These are phyloP conservation scores for Yamadazyma conglobata DNA, from an alignment of 1,139 yeast species.

Conservation along the genomic window DNA sequence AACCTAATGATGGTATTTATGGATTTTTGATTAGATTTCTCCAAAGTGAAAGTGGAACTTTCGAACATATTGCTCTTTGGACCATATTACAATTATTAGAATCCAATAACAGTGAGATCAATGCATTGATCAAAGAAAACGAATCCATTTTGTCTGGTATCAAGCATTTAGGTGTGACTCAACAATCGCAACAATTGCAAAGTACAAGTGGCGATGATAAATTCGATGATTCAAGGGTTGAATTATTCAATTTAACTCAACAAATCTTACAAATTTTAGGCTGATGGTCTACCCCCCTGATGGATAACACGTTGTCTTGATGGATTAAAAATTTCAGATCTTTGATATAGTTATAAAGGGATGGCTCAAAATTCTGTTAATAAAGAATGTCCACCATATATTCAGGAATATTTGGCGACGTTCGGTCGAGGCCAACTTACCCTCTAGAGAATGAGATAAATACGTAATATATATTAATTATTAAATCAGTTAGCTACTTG, in stretches of 20 bases:
- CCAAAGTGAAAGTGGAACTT: slow-evolving; percentile 86
- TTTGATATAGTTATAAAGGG: too few species aligned
- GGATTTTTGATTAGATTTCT: slow-evolving; percentile 81
- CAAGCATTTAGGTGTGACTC: slow-evolving; percentile 45
- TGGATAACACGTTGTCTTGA: too few species aligned
- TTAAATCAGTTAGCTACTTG: too few species aligned
- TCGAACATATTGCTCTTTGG: slow-evolving; percentile 98
- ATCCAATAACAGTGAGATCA: slow-evolving; percentile 72
- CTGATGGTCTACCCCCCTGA: too few species aligned
- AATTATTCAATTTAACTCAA: slow-evolving; percentile 73
- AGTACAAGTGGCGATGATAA: slow-evolving; percentile 28
- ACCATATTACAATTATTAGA: slow-evolving; percentile 90
- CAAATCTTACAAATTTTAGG: slow-evolving; percentile 63
- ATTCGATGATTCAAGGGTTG: slow-evolving; percentile 64
- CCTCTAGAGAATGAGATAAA: too few species aligned
- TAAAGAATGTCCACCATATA: too few species aligned
- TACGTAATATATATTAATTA: slow-evolving; percentile 3
- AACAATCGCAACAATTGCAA: slow-evolving; percentile 31
- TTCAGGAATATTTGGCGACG: too few species aligned
- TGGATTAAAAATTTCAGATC: too few species aligned
- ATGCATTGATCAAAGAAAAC: slow-evolving; percentile 58
- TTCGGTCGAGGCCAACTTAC: too few species aligned
- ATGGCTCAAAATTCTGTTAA: too few species aligned
- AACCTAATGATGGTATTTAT: slow-evolving; percentile 80
- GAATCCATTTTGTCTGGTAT: slow-evolving; percentile 56